Conservation (phyloP, 1,284 basidiomycete genomes). For the Vanrija sp. region DNA sequence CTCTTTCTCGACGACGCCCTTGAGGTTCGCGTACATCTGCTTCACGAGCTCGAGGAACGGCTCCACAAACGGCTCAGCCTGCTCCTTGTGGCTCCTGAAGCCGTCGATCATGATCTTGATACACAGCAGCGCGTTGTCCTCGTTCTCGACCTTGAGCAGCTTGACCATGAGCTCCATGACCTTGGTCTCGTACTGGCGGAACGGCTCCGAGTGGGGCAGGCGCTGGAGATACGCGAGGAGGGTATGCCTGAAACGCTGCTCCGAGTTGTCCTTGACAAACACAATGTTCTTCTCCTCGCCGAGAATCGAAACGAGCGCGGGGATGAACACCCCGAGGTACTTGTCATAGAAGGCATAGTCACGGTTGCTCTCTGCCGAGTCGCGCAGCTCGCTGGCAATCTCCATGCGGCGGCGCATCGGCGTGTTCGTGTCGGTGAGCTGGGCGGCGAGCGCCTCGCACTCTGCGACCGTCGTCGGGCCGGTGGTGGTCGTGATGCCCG, state of each 20-base stretch:
- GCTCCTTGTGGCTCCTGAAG: slow-evolving; percentile 53
- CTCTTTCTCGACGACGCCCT: slow-evolving; percentile 67
- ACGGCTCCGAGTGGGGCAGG: slow-evolving; percentile 74
- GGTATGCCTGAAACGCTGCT: slow-evolving; percentile 77
- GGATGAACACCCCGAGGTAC: slow-evolving; percentile 59
- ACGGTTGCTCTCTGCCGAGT: slow-evolving; percentile 77
- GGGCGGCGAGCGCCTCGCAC: slow-evolving; percentile 42
- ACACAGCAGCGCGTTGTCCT: slow-evolving; percentile 87
- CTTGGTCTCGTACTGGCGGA: slow-evolving; percentile 65
- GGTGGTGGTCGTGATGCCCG: slow-evolving; percentile 19
- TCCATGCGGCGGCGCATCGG: slow-evolving; percentile 24
- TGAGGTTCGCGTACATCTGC: slow-evolving; percentile 74
- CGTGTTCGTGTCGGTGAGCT: slow-evolving; percentile 31
- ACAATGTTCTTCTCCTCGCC: slow-evolving; percentile 67
- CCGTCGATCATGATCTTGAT: slow-evolving; percentile 90
- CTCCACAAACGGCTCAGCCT: slow-evolving; percentile 71
- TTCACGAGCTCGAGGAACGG: slow-evolving; percentile 74
- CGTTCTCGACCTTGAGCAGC: slow-evolving; percentile 85
- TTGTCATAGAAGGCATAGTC: slow-evolving; percentile 71
- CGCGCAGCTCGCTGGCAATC: slow-evolving; percentile 71
- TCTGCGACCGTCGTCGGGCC: slow-evolving; percentile 40
- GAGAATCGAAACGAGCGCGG: slow-evolving; percentile 73
- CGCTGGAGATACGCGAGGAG: slow-evolving; percentile 85
- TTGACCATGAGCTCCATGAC: slow-evolving; percentile 74
- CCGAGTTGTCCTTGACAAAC: slow-evolving; percentile 70